Conservation (phyloP, 345 rosid species). For the Aethionema arabicum region DNA sequence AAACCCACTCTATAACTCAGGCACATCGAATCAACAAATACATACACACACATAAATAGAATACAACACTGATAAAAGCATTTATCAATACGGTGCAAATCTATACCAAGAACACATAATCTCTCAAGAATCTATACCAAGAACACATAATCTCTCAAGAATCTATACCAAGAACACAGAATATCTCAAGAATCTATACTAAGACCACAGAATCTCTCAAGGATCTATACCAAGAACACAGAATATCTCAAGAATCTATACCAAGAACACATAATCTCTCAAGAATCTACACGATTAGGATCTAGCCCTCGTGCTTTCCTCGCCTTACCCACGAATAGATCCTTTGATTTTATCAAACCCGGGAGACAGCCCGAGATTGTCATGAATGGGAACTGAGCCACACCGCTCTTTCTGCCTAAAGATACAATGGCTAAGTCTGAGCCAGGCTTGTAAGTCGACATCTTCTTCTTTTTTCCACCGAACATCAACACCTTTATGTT, state of each 20-base stretch:
- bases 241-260: constrained; percentile 26
- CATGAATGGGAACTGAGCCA: constrained; percentile 68
- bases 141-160: constrained; percentile 15
- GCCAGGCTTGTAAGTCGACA: constrained; percentile 53
- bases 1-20: neutral
- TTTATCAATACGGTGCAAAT: too few relatives aligned
- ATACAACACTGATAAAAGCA: neutral
- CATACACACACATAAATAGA: constrained; percentile 27
- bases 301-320: constrained; percentile 58
- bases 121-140: constrained; percentile 22
- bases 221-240: constrained; percentile 15
- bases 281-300: constrained; percentile 33
- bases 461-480: constrained; percentile 54
- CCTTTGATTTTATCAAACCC: constrained; percentile 70
- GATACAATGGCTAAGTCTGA: constrained; percentile 57
- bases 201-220: constrained; percentile 5
- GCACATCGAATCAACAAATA: neutral
- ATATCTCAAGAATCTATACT: constrained; percentile 25
- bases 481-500: constrained; percentile 67
- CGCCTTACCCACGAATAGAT: constrained; percentile 73
- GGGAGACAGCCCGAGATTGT: constrained; percentile 63
- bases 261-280: neutral
- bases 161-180: constrained; percentile 21
- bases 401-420: constrained; percentile 66
- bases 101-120: constrained; percentile 9